phyloP scores from a whole-genome alignment of 2,329 filamentous ascomycete genomes.

The Fusarium liriodendri region DNA sequence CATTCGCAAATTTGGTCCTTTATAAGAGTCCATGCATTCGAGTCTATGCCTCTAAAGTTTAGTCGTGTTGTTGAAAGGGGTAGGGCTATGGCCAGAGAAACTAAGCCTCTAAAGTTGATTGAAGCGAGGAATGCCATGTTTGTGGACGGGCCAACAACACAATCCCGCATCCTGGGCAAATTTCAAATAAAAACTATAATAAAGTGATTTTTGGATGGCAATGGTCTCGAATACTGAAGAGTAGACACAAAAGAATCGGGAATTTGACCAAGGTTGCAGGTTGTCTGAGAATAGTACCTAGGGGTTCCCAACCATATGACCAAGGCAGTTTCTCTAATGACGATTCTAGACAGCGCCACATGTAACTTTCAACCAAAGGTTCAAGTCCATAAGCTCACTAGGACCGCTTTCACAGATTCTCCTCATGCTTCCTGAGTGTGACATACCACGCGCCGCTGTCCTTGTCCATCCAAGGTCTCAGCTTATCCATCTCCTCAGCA shows the following conservation, averaged over 20 bases:
- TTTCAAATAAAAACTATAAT: not conserved
- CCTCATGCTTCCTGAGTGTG: slow-evolving; percentile 5
- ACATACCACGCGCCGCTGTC: slow-evolving; percentile 36
- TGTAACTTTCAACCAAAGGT: not conserved
- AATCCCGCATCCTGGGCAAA: not conserved
- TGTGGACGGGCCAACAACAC: not conserved
- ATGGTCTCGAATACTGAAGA: not conserved
- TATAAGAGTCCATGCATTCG: not conserved
- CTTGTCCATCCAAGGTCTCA: slow-evolving; percentile 21
- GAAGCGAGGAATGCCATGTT: not conserved
- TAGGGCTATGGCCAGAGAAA: not conserved
- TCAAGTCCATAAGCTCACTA: not conserved
- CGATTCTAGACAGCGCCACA: not conserved
- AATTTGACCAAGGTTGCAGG: not conserved
- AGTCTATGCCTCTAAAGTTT: not conserved
- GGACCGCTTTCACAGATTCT: too few relatives aligned
- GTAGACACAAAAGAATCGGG: not conserved
- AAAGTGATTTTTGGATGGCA: not conserved
- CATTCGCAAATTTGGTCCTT: not conserved
- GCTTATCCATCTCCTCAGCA: slow-evolving; percentile 29
- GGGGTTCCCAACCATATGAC: not conserved
- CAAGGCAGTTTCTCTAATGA: not conserved
- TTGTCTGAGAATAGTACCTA: not conserved
- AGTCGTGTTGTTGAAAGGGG: not conserved
- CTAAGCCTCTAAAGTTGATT: not conserved